A percentile compares a stretch with the other conserved stretches of the same genome.
Conservation (phyloP, 2,329 filamentous ascomycete genomes). For the Trematosphaeria pertusa region DNA sequence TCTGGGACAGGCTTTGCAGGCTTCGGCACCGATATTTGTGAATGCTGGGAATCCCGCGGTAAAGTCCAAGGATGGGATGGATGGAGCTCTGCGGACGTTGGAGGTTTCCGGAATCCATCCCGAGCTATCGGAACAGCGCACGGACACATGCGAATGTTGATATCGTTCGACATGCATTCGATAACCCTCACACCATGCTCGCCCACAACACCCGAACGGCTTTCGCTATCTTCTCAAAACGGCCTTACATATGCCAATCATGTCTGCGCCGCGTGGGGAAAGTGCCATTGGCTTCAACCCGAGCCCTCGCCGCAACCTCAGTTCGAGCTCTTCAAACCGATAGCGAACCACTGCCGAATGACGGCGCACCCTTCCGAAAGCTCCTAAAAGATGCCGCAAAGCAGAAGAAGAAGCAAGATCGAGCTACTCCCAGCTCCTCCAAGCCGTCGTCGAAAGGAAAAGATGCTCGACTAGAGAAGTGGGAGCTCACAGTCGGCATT, state of each 20-base stretch:
- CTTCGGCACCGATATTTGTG: no score
- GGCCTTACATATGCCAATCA: conserved; percentile 37
- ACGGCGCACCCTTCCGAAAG: conserved; percentile 45
- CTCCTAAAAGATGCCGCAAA: conserved; percentile 47
- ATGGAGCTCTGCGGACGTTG: no score
- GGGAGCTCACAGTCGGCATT: conserved; percentile 95
- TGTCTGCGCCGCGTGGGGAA: conserved; percentile 30
- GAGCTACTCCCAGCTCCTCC: conserved; percentile 6
- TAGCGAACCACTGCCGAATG: conserved; percentile 23
- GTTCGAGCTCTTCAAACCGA: conserved; percentile 34
- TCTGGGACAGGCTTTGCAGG: no score
- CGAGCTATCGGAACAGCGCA: conserved; percentile 35
- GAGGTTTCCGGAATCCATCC: conserved; percentile 9
- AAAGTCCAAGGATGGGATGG: no score
- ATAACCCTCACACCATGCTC: conserved; percentile 39
- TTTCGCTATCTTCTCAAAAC: conserved; percentile 28
- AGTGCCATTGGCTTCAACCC: conserved; percentile 22
- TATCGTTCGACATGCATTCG: conserved; percentile 19
- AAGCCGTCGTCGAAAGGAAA: conserved; percentile 15
- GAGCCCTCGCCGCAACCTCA: background rate
- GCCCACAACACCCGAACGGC: conserved; percentile 26
- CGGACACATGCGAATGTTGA: conserved; percentile 31
- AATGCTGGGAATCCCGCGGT: no score
- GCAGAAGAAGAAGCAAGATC: conserved; percentile 36
- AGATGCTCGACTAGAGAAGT: conserved; percentile 59